These are phyloP conservation scores for Tricholoma sp. DNA, from an alignment of 768 basidiomycete species.

Conservation along the genomic window DNA sequence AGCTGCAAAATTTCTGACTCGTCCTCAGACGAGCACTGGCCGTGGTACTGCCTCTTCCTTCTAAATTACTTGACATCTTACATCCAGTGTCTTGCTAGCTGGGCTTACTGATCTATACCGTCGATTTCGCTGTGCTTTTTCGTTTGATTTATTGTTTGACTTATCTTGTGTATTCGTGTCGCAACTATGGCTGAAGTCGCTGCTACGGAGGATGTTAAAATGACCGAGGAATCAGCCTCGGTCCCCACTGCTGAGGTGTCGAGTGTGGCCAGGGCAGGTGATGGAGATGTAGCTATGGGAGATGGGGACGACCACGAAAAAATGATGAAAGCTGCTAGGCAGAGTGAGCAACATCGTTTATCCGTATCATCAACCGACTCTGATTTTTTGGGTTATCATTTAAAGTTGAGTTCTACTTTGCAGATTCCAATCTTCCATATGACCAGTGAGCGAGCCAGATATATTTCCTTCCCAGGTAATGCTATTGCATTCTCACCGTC, in stretches of 20 bases:
- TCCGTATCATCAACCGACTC: neutral
- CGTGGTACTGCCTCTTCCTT: neutral
- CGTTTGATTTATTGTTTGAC: slow-evolving; percentile 1
- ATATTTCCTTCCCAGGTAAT: neutral
- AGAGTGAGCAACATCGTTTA: slow-evolving; percentile 35
- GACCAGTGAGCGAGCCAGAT: slow-evolving; percentile 57
- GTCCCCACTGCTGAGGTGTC: slow-evolving; percentile 5
- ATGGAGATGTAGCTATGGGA: slow-evolving; percentile 15
- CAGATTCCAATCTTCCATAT: slow-evolving; percentile 91
- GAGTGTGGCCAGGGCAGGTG: slow-evolving; percentile 10
- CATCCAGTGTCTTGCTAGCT: neutral
- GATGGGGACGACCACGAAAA: slow-evolving; percentile 35
- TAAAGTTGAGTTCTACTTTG: slow-evolving; percentile 94
- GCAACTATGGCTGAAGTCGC: slow-evolving; percentile 23
- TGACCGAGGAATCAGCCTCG: slow-evolving; percentile 11
- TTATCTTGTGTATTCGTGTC: slow-evolving; percentile 16
- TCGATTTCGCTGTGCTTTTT: neutral
- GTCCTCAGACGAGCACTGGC: neutral
- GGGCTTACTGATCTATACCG: neutral
- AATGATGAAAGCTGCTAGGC: slow-evolving; percentile 45
- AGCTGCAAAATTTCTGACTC: neutral
- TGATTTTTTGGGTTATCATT: neutral
- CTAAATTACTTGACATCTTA: neutral
- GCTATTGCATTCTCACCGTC: neutral
- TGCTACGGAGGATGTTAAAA: slow-evolving; percentile 15